Base-by-base conservation (phyloP, 1,284 basidiomycete species). In the Sporisorium reilianum region DNA sequence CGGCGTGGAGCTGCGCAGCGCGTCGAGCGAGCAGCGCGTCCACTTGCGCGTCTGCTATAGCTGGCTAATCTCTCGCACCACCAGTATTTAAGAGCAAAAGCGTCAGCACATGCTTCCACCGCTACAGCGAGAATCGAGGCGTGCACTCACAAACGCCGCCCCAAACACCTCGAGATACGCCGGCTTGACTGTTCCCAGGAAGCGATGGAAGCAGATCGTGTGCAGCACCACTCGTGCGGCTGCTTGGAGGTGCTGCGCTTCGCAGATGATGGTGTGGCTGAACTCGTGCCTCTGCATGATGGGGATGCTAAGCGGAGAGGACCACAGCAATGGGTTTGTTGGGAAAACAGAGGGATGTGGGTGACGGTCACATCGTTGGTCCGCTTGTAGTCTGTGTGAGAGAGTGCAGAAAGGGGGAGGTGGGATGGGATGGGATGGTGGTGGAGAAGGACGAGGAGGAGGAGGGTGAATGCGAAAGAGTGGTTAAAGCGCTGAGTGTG, bases 161-260 rank as follows among this genome's bases (percentile, higher is more conserved):
- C 65, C 65, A 7, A 68, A 64, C 12, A 42, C 36, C 10, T 57
- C 34, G 45, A 63, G n/a, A 18, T 44, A 63, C 6, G 50, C 58
- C 2, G 71, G 71, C 26, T 56, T 32, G 20, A 74, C 23, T 2
- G 71, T 74, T 4, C 71, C 71, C 23, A 74, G 34, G 9, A 69
- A 56, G 8, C 71, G 42, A 41, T 74, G 66, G 55, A 74, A 74
- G 54, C 65, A 65, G 6, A 74, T 74, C 11, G 63, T 36, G 36
- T 74, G 71, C 38, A 74, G 51, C 16, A 65, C 55, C 20, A 46
- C 54, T 10, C 49, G 42, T 2, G 62, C 66, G 0, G 53, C 55
- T 28, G 56, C 49, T 16, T 55, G 22, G 5, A 74, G 18, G 10
- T 69, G 49, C 28, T 49, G 28, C 14, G 30, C n/a, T 9, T 61